Percentiles rank a stretch among this genome's conserved stretches.
Conservation (phyloP, 768 basidiomycete species). For the Boletus vinaceobasis region DNA sequence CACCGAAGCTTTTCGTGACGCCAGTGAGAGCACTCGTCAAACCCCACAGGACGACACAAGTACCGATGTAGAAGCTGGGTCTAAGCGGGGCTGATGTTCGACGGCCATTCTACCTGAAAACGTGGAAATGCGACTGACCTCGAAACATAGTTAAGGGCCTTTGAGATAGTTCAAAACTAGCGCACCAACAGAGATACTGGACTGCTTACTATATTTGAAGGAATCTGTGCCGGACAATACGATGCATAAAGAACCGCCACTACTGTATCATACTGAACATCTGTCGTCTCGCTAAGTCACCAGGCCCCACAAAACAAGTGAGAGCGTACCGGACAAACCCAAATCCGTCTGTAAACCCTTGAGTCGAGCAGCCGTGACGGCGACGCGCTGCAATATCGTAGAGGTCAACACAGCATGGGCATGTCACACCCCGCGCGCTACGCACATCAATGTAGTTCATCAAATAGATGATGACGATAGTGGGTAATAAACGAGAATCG, state of each 20-base stretch:
- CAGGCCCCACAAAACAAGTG: not conserved
- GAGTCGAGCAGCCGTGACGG: conserved; percentile 47
- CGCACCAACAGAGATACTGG: not conserved
- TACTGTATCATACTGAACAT: conserved; percentile 52
- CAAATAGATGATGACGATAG: conserved; percentile 56
- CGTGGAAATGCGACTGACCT: conserved; percentile 31
- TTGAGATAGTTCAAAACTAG: conserved; percentile 17
- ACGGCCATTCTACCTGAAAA: not conserved
- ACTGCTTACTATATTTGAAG: conserved; percentile 12
- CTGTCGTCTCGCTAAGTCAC: conserved; percentile 25
- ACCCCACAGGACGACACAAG: conserved; percentile 62
- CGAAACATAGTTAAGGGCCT: conserved; percentile 55
- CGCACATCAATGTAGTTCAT: conserved; percentile 69
- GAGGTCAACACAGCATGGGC: not conserved
- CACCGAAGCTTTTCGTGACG: conserved; percentile 52
- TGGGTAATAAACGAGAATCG: conserved; percentile 53
- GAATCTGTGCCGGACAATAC: conserved; percentile 59
- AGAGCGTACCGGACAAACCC: conserved; percentile 38
- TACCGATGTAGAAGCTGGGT: conserved; percentile 60
- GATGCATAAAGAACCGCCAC: conserved; percentile 57
- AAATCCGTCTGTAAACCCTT: conserved; percentile 51
- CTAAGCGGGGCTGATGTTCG: conserved; percentile 26
- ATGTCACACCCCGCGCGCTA: not conserved
- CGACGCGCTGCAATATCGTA: conserved; percentile 38
- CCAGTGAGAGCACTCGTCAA: conserved; percentile 61